Evolutionary conservation across 495 filamentous ascomycete genomes (phyloP).

Genomic region (Neurospora sp.): DNA sequence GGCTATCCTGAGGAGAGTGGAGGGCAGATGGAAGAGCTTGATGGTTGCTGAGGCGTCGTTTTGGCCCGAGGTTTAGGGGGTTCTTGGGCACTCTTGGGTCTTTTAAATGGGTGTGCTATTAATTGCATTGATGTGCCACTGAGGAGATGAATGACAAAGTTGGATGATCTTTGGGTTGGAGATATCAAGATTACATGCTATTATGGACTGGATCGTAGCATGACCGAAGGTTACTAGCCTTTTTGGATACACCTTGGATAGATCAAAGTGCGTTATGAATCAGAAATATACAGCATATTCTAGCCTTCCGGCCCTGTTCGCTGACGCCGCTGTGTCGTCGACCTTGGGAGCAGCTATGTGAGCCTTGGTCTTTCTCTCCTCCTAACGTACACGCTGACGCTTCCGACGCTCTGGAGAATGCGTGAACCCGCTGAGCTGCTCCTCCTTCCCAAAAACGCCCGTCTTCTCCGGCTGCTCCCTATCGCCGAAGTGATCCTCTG

Average conservation of each 20-base stretch:
- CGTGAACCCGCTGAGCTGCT: background rate
- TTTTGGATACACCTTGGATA: background rate
- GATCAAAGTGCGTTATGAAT: background rate
- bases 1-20: constrained; percentile 17
- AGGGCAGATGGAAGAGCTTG: constrained; percentile 22
- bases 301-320: background rate
- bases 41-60: constrained; percentile 25
- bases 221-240: background rate
- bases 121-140: background rate
- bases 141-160: background rate
- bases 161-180: background rate
- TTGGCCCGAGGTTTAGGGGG: constrained; percentile 20
- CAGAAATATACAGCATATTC: background rate
- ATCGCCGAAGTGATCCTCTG: background rate
- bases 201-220: background rate
- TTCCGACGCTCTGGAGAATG: background rate
- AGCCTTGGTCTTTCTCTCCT: background rate
- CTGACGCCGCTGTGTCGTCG: background rate
- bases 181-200: background rate
- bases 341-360: background rate
- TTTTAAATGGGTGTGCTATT: background rate
- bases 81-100: background rate
- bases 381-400: background rate
- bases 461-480: background rate
- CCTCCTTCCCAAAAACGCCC: background rate